Base-by-base conservation (phyloP, 2,329 filamentous ascomycete genomes). In the Zarea fungicola region DNA sequence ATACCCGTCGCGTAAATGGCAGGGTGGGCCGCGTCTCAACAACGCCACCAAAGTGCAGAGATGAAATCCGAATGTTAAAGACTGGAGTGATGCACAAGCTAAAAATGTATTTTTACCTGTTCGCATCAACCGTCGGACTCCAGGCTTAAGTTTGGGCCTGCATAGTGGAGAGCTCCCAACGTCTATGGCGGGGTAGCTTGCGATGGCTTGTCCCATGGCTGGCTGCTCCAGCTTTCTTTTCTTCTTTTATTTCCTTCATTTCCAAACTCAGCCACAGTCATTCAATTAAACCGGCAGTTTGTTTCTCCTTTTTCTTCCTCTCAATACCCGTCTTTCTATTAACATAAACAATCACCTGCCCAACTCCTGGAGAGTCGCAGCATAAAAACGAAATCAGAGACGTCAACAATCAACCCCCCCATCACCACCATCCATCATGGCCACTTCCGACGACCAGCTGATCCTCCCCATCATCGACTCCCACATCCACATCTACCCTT, bases 401-500 rank as follows among this genome's bases (percentile, higher is more conserved):
- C n/a, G n/a, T n/a, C n/a, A n/a, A n/a, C n/a, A 32, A 26, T 19
- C 42, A 26, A 16, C 11, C 14, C 4, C 6, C 13, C 11, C 26
- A 31, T 35, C 5, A 35, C 18, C 18, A 31, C 19, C 35, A 21
- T 21, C 14, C 36, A 34, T 25, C 48, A 49, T 43, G 40, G 41
- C 40, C 22, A 4, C 40, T 14, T 49, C 48, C 3, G 47, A 44
- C 40, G 11, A 49, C 10, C 48, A 49, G 41, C 48, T 69, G 58
- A 51, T 68, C 58, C 69, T 76, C 64, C 80, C 75, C 59, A 84
- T 95, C 62, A 81, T 96, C 66, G 91, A 96, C 73, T 85, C 89
- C 32, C 92, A 96, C 73, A 85, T 96, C 68, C 91, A 96, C 71
- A 82, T 96, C 61, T 96, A 83, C 73, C 87, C 89, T 37, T 67